phyloP scores from a whole-genome alignment of 306 rosid species.

The Prinsepia uniflora region DNA sequence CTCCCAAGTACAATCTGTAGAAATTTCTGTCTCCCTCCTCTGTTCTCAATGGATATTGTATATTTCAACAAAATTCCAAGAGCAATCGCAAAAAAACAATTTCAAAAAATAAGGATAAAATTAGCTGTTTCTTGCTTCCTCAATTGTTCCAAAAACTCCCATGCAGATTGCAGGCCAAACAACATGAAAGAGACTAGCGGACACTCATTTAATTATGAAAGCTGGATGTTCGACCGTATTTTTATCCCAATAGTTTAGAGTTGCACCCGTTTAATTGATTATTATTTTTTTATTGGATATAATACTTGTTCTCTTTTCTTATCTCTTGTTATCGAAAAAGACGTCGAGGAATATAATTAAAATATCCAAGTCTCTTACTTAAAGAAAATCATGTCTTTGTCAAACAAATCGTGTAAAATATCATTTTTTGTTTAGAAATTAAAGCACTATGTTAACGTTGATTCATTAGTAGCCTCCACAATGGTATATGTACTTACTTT shows the following conservation, averaged over 20 bases:
- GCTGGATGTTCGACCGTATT: background rate
- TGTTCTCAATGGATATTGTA: background rate
- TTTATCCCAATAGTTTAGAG: background rate
- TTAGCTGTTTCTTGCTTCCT: background rate
- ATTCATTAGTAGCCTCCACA: no score
- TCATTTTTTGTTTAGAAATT: no score
- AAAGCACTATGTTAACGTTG: no score
- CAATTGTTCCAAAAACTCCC: constrained; percentile 8
- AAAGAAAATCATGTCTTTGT: no score
- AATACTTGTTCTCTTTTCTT: no score
- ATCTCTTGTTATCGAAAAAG: no score
- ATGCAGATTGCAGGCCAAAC: constrained; percentile 12
- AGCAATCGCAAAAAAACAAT: background rate
- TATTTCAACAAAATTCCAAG: background rate
- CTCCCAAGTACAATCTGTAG: background rate
- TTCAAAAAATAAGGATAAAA: background rate
- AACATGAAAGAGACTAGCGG: background rate
- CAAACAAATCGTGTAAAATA: no score
- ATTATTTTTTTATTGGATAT: no score
- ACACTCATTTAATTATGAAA: background rate
- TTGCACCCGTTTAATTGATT: no score
- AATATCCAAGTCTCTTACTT: no score
- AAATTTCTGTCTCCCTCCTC: background rate
- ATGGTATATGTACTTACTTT: no score
- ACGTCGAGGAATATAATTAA: no score